Evolutionary conservation across 495 filamentous ascomycete species (phyloP).

Genomic region (Trichocladium uniseriatum): DNA sequence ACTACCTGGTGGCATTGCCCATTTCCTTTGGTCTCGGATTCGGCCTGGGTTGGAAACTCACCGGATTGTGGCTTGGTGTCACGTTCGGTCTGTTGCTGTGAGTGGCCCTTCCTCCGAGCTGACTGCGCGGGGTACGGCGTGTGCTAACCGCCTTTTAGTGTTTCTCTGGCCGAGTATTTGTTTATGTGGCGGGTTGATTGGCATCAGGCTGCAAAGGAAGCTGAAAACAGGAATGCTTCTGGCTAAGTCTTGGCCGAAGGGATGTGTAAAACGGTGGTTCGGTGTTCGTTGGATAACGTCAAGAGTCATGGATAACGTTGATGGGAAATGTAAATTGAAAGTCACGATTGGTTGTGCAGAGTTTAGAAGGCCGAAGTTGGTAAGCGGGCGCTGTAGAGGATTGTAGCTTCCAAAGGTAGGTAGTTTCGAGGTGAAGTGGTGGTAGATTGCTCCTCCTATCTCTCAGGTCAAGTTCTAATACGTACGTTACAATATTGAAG

Average conservation of each 20-base stretch:
- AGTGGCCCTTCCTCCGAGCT: conserved; percentile 13
- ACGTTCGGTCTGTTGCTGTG: conserved; percentile 55
- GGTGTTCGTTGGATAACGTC: no score
- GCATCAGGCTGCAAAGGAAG: conserved; percentile 66
- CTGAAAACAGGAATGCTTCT: conserved; percentile 54
- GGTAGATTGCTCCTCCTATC: no score
- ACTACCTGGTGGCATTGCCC: conserved; percentile 79
- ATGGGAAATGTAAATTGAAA: background rate
- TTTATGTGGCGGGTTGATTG: conserved; percentile 62
- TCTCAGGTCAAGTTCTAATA: no score
- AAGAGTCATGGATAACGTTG: no score
- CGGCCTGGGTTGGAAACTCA: conserved; percentile 58
- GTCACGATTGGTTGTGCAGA: background rate
- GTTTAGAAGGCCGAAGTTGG: background rate
- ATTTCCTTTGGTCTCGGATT: conserved; percentile 72
- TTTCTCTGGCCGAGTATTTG: conserved; percentile 54
- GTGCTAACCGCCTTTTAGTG: conserved; percentile 29
- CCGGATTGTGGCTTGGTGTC: conserved; percentile 76
- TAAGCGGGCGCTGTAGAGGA: no score
- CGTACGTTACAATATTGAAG: no score
- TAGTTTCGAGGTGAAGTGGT: no score
- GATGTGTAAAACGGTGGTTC: background rate
- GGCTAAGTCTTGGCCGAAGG: conserved; percentile 38
- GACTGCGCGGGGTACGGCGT: background rate
- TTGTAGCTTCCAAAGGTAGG: no score